Evolutionary conservation across 345 rosid genomes (phyloP).

Genomic region (Bruguiera sexangula): DNA sequence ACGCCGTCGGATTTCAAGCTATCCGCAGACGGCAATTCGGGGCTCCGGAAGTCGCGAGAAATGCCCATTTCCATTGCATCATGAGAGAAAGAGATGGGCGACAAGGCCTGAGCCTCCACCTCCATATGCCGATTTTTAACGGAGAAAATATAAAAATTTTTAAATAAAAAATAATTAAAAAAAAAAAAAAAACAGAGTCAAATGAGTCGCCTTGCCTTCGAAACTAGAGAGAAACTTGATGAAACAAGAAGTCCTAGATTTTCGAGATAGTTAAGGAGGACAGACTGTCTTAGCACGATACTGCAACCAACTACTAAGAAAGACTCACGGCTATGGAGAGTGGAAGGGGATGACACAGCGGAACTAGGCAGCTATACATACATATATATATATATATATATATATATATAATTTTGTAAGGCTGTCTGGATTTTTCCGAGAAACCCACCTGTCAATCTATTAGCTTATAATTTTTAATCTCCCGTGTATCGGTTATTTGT

Average conservation of each 20-base stretch:
- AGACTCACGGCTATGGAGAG: not conserved
- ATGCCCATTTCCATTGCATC: constrained; percentile 16
- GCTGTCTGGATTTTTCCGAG: not conserved
- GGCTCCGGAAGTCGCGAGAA: constrained; percentile 11
- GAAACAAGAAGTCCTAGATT: too few species aligned
- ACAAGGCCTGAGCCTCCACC: constrained; percentile 33
- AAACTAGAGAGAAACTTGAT: too few species aligned
- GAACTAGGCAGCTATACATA: too few species aligned
- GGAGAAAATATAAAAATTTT: not conserved
- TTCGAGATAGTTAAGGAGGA: too few species aligned
- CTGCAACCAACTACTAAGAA: not conserved
- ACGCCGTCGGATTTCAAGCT: not conserved
- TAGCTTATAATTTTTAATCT: not conserved
- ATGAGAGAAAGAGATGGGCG: constrained; percentile 32
- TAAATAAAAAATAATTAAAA: too few species aligned
- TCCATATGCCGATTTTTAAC: constrained; percentile 29
- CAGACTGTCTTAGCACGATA: too few species aligned
- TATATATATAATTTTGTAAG: too few species aligned
- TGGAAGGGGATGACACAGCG: not conserved
- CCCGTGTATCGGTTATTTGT: not conserved
- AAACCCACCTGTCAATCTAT: constrained; percentile 1
- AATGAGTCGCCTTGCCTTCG: too few species aligned
- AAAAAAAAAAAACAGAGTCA: not conserved
- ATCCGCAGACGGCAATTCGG: constrained; percentile 9
- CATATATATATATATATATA: too few species aligned